Evolutionary conservation across 139 green algal species (phyloP).

Genomic region (Pseudopediastrum boryanum): DNA sequence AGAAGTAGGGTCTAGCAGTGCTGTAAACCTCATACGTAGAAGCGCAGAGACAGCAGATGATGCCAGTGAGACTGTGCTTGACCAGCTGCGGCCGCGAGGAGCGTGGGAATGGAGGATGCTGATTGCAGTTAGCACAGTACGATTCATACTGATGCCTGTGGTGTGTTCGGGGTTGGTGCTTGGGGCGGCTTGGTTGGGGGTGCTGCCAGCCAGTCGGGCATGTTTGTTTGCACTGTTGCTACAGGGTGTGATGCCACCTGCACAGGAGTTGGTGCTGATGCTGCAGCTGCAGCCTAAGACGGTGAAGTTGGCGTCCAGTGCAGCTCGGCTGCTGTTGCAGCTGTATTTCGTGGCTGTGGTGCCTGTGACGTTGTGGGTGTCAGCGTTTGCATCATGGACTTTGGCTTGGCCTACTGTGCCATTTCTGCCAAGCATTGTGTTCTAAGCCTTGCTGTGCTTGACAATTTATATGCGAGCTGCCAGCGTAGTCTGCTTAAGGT

Average conservation of each 20-base stretch:
- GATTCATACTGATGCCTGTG: slow-evolving; percentile 49
- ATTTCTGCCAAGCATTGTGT: too few relatives aligned
- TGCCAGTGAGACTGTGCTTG: slow-evolving; percentile 17
- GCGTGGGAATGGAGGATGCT: slow-evolving; percentile 47
- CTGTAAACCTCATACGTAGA: not conserved
- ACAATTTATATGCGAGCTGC: too few relatives aligned
- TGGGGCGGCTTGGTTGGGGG: not conserved
- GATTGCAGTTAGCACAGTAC: slow-evolving; percentile 38
- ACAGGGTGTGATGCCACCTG: slow-evolving; percentile 50
- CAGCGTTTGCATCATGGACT: slow-evolving; percentile 33
- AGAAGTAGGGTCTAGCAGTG: not conserved
- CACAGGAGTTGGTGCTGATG: slow-evolving; percentile 59
- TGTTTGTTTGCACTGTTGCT: slow-evolving; percentile 43
- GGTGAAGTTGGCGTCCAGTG: slow-evolving; percentile 11
- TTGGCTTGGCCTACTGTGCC: too few relatives aligned
- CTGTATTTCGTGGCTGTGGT: slow-evolving; percentile 36
- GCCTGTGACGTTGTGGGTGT: slow-evolving; percentile 45
- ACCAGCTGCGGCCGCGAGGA: slow-evolving; percentile 17
- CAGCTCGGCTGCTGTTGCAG: slow-evolving; percentile 39
- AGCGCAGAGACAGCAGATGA: slow-evolving; percentile 20
- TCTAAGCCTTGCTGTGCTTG: too few relatives aligned
- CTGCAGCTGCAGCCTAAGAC: slow-evolving; percentile 43
- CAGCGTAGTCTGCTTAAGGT: too few relatives aligned
- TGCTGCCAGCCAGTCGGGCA: slow-evolving; percentile 39
- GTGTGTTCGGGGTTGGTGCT: slow-evolving; percentile 10